phyloP scores from a whole-genome alignment of 345 rosid genomes.

The Eutrema yunnanense region DNA sequence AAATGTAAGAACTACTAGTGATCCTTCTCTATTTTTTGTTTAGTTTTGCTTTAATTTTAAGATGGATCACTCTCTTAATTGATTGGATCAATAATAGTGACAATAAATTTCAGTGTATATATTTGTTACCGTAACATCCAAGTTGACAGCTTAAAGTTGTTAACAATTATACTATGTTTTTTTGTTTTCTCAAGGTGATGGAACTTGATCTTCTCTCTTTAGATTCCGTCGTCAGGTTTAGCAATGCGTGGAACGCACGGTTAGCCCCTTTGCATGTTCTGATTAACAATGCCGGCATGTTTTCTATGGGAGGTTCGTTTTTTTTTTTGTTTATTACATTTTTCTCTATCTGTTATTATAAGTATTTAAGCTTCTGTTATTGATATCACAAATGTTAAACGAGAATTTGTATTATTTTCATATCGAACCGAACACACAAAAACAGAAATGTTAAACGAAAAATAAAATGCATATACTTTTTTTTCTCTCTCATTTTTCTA shows the following conservation, averaged over 20 bases:
- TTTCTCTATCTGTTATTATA: background rate
- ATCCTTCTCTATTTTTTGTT: background rate
- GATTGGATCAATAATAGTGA: background rate
- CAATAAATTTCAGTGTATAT: background rate
- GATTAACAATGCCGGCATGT: constrained; percentile 86
- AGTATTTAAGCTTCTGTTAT: background rate
- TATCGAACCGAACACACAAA: background rate
- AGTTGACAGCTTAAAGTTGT: background rate
- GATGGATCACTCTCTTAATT: background rate
- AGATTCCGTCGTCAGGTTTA: constrained; percentile 66
- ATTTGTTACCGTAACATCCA: background rate
- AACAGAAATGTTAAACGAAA: background rate
- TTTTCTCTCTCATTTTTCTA: no score
- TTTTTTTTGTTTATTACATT: background rate
- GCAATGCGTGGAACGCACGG: constrained; percentile 69
- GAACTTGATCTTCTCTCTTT: constrained; percentile 92
- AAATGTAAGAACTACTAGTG: background rate
- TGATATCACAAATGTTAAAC: background rate
- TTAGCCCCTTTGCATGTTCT: constrained; percentile 68
- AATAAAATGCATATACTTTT: background rate
- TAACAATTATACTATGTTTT: background rate
- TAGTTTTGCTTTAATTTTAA: background rate
- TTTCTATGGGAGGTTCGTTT: constrained; percentile 73
- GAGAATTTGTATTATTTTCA: no score
- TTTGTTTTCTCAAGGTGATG: constrained; percentile 47